Evolutionary conservation across 345 rosid species (phyloP).

Genomic region (Acer campestre): DNA sequence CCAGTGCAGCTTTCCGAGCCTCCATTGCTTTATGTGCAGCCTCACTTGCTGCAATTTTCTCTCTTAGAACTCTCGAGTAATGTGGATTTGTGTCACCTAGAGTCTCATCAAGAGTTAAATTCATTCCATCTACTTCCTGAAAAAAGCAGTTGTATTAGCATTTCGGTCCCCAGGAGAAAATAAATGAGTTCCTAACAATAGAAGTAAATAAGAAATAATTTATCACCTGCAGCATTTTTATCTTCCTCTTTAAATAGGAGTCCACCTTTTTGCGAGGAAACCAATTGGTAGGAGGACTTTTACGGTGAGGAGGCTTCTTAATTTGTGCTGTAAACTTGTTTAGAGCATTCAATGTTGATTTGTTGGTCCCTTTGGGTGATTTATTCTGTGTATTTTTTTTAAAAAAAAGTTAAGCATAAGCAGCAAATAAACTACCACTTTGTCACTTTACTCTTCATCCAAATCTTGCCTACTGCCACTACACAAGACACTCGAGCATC

Average conservation of each 20-base stretch:
- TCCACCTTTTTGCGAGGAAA: constrained; percentile 80
- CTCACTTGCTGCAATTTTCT: constrained; percentile 89
- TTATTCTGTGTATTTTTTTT: constrained; percentile 66
- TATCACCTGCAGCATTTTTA: constrained; percentile 83
- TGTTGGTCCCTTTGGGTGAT: constrained; percentile 57
- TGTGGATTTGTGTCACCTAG: constrained; percentile 88
- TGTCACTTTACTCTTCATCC: background rate
- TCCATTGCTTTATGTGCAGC: constrained; percentile 87
- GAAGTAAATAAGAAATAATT: background rate
- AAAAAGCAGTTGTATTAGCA: constrained; percentile 7
- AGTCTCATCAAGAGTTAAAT: constrained; percentile 87
- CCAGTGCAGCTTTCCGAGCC: constrained; percentile 86
- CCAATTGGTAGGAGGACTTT: constrained; percentile 81
- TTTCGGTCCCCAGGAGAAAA: background rate
- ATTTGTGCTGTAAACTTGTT: constrained; percentile 67
- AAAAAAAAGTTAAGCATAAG: background rate
- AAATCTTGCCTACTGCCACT: background rate
- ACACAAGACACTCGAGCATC: background rate
- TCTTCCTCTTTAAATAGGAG: constrained; percentile 82
- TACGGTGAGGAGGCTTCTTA: constrained; percentile 82
- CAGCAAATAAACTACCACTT: background rate
- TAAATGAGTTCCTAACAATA: background rate
- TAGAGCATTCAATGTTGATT: constrained; percentile 46
- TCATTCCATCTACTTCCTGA: constrained; percentile 94
- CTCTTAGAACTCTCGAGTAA: constrained; percentile 80